phyloP scores from a whole-genome alignment of 768 basidiomycete species.

The Tricholoma flavovirens region DNA sequence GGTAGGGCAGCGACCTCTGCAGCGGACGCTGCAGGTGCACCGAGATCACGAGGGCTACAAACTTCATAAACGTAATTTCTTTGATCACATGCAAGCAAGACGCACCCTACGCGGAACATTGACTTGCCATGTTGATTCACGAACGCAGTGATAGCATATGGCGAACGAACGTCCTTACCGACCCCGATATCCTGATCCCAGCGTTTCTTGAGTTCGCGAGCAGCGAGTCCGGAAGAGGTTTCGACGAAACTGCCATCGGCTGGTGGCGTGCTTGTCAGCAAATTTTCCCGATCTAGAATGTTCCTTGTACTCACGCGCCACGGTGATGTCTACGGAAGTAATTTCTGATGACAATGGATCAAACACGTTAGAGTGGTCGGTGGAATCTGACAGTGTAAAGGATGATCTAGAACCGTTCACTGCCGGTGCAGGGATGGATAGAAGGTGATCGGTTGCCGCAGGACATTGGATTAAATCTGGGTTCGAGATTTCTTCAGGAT shows the following conservation, averaged over 20 bases:
- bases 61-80: conserved; percentile 4
- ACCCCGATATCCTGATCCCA: conserved; percentile 71
- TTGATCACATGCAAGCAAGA: conserved; percentile 11
- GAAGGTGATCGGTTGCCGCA: conserved; percentile 15
- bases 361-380: conserved; percentile 28
- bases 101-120: conserved; percentile 76
- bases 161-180: conserved; percentile 60
- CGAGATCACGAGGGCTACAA: conserved; percentile 51
- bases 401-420: conserved; percentile 35
- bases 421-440: conserved; percentile 36
- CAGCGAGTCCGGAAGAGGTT: conserved; percentile 70
- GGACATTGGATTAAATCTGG: conserved; percentile 1
- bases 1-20: conserved; percentile 40
- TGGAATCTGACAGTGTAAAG: conserved; percentile 41
- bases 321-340: conserved; percentile 48
- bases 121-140: conserved; percentile 75
- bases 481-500: conserved; percentile 6
- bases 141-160: conserved; percentile 78
- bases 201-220: conserved; percentile 68
- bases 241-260: conserved; percentile 78
- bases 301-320: conserved; percentile 46
- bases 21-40: conserved; percentile 52
- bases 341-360: conserved; percentile 45
- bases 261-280: conserved; percentile 18
- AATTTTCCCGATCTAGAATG: conserved; percentile 5